These are phyloP conservation scores for Fraxinus ornus DNA, from an alignment of 305 asterid species.

Conservation along the genomic window DNA sequence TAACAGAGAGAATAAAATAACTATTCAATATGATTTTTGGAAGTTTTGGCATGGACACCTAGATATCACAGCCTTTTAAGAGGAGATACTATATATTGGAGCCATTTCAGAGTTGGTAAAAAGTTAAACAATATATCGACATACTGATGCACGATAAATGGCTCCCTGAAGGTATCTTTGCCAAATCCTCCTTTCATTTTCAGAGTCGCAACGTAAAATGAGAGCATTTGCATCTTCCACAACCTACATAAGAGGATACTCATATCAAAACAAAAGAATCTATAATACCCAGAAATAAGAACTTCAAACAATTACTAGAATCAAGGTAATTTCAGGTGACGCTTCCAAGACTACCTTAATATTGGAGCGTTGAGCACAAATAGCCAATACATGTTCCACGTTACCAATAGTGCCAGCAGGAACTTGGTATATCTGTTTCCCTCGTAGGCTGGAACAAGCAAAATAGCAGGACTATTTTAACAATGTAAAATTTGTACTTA, in stretches of 20 bases:
- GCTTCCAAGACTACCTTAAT: conserved; percentile 49
- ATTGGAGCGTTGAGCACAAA: conserved; percentile 57
- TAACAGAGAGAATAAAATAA: background rate
- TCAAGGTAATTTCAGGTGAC: conserved; percentile 5
- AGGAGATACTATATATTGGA: background rate
- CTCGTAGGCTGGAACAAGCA: conserved; percentile 60
- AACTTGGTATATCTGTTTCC: conserved; percentile 79
- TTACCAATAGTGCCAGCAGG: conserved; percentile 68
- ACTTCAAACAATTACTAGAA: conserved; percentile 15
- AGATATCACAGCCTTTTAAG: background rate
- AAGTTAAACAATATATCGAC: conserved; percentile 9
- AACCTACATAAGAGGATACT: conserved; percentile 41
- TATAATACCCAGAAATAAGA: conserved; percentile 14
- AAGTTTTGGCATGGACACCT: background rate
- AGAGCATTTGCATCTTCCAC: conserved; percentile 79
- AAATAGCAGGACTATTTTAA: conserved; percentile 22
- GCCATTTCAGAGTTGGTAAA: background rate
- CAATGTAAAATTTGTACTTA: conserved; percentile 22
- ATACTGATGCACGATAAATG: conserved; percentile 89
- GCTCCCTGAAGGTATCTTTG: conserved; percentile 82
- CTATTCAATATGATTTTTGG: background rate
- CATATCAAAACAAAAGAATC: conserved; percentile 24
- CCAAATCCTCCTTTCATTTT: conserved; percentile 68
- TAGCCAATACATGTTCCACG: conserved; percentile 66
- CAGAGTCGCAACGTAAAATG: conserved; percentile 74